Base-by-base conservation (phyloP, 768 basidiomycete species). In the Artomyces pyxidatus region DNA sequence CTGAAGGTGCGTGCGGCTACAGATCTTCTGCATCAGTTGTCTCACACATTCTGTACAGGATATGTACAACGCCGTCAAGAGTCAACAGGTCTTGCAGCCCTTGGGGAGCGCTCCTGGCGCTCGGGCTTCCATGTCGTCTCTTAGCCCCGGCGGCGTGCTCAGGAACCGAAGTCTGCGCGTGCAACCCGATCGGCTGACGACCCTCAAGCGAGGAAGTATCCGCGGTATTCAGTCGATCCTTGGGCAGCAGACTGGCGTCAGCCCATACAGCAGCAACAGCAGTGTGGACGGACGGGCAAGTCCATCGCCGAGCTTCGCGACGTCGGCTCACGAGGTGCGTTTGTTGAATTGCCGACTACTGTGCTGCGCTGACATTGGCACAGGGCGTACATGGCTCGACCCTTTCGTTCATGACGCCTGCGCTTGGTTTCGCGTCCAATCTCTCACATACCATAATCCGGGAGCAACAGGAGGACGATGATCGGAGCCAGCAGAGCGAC, bases 351-450 rank as follows among this genome's bases (percentile, higher is more conserved):
- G 47, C 4, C 9, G 9, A 7, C 17, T 53, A 12, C 23, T 25
- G 26, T 29, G 10, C 30, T 44, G 40, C 43, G 37, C 39, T 52
- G 2, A 45, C 52, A 45, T 47, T 45, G 26, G 51, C 43, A 6
- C 52, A 83, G 79, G 80, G 72, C 21, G 52, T 78, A 56, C 78
- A 85, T 52, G 78, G 72, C 46, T 81, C 83, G 22, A 77, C 78
- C 60, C 74, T 79, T 10, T 76, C 81, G 11, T 86, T 88, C 68
- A 74, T 89, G 43, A 77, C 85, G 2, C 88, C 92, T 0, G 81
- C 92, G 0, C 75, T 98, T n/a, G 96, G 96, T 3, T 98, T 99
- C 62, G 96, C 93, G 4, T 92, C 88, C 44, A 97, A 95, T 58
- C 74, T 99, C 27, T 90, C 92, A 2, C 88, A 96, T 62, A 92